A percentile compares a stretch with the other conserved stretches of the same genome.
These are phyloP conservation scores for Leccinum disarticulatum DNA, from an alignment of 768 basidiomycete genomes.

Conservation along the genomic window DNA sequence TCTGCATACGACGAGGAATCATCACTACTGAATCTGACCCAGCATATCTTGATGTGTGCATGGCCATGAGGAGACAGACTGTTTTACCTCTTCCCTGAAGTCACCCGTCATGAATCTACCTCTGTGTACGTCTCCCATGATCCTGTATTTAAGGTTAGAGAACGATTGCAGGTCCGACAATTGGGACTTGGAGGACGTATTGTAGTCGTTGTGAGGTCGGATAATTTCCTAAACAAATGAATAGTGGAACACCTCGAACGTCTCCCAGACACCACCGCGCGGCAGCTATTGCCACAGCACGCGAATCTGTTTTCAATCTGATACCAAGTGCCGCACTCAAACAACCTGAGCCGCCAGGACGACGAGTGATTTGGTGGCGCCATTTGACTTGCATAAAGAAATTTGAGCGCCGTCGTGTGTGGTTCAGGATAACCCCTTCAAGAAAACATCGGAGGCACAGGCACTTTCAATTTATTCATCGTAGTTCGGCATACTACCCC, in stretches of 20 bases:
- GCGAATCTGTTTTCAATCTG: background rate
- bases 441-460: too few relatives aligned
- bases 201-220: background rate
- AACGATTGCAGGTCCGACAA: background rate
- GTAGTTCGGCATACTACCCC: too few relatives aligned
- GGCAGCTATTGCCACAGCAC: background rate
- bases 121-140: background rate
- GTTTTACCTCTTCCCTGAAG: constrained; percentile 24
- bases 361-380: too few relatives aligned
- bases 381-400: too few relatives aligned
- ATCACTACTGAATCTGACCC: constrained; percentile 26
- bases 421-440: too few relatives aligned
- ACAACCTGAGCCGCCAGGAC: too few relatives aligned
- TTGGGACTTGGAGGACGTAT: background rate
- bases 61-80: constrained; percentile 18
- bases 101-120: background rate
- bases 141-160: background rate
- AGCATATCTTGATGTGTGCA: constrained; percentile 25
- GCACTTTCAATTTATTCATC: too few relatives aligned
- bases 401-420: too few relatives aligned
- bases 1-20: constrained; percentile 39
- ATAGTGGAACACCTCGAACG: background rate
- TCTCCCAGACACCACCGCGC: background rate
- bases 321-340: too few relatives aligned
- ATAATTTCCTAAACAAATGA: background rate